Conservation (phyloP, 495 filamentous ascomycete genomes). For the Massariosphaeria phaeospora region DNA sequence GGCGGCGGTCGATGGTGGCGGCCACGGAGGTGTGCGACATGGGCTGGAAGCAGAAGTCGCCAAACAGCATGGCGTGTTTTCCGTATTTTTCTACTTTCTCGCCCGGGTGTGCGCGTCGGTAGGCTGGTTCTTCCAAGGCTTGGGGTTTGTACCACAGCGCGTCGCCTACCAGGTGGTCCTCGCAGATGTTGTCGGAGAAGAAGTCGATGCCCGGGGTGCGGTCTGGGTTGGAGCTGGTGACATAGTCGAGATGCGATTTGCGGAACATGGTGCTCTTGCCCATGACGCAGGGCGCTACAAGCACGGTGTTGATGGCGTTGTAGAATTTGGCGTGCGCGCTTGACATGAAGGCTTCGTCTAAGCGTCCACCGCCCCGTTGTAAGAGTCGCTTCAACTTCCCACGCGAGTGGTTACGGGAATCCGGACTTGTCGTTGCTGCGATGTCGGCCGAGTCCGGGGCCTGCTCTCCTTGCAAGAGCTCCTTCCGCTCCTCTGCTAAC, state of each 20-base stretch:
- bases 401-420: conserved; percentile 22
- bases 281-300: conserved; percentile 86
- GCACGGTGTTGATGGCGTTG: conserved; percentile 89
- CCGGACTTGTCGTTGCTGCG: conserved; percentile 13
- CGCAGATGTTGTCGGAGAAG: conserved; percentile 94
- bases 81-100: conserved; percentile 48
- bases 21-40: conserved; percentile 72
- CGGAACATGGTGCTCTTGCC: conserved; percentile 99
- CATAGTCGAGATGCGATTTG: conserved; percentile 75
- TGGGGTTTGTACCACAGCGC: conserved; percentile 66
- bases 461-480: conserved; percentile 11
- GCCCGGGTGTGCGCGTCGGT: conserved; percentile 40
- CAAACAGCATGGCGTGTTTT: conserved; percentile 79
- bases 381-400: conserved; percentile 30
- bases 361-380: conserved; percentile 63
- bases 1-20: conserved; percentile 76
- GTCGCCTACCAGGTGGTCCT: conserved; percentile 94
- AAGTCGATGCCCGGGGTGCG: conserved; percentile 68
- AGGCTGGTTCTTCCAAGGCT: conserved; percentile 15
- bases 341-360: conserved; percentile 92
- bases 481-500: conserved; percentile 20
- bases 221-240: conserved; percentile 56
- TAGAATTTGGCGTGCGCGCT: conserved; percentile 98
- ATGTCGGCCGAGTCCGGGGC: conserved; percentile 27
- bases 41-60: conserved; percentile 85